Evolutionary conservation across 2,329 filamentous ascomycete genomes (phyloP), one percentile per base, ranked within the genome.

Genomic region (Colletotrichum phormii): DNA sequence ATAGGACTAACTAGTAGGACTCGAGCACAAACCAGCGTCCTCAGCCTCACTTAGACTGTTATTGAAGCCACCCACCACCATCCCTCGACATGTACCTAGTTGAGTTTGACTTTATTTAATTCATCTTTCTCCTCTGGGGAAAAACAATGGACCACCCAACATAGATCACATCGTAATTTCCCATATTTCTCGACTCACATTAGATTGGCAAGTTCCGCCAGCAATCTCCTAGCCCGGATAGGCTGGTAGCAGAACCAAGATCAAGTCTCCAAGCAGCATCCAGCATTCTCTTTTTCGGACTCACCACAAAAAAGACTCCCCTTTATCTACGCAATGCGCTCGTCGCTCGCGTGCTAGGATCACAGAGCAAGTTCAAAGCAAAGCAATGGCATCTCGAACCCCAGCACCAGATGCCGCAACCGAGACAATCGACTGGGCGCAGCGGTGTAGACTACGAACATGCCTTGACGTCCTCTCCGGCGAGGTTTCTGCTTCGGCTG

Each of bases 301-400:
- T 22, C 42, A n/a, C 0, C 42, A 49, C 15, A 0, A 4, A 0
- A 49, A 7, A n/a, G 33, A n/a, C 3, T 49, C 42, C 18, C 18
- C 0, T 49, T 0, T 18, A 6, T 4, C 42, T 0, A 49, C 42
- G 42, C 42, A 18, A 22, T 49, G 42, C 18, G 8, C 8, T 18
- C 18, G 3, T 7, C 42, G 18, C 42, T 49, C 18, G 18, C 18
- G 18, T 18, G 18, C 15, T 49, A 22, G 18, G 18, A 22, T 18
- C 9, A 22, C 3, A 11, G 3, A 49, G 18, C 15, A 49, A 22
- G 18, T 4, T 2, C 3, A n/a, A 11, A 11, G 6, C 8, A 7
- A 22, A 11, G 18, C 18, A 11, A 49, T 49, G 42, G 1, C 42
- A 11, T 22, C 42, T 49, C 42, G 4, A 22, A 7, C 42, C 37